These are phyloP conservation scores for Xylaria curta DNA, from an alignment of 495 filamentous ascomycete species.

Conservation along the genomic window DNA sequence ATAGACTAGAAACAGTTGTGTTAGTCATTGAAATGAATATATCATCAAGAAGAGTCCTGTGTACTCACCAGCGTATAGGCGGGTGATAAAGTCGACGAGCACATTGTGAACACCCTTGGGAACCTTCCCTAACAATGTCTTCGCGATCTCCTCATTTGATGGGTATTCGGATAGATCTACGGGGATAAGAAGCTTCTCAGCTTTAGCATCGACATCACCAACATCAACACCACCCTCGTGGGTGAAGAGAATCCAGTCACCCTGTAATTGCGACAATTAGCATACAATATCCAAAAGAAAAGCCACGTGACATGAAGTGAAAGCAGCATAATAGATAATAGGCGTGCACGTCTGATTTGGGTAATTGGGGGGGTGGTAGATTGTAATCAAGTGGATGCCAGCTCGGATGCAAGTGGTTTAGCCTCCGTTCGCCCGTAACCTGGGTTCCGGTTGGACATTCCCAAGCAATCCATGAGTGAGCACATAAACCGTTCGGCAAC, in stretches of 20 bases:
- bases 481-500: slow-evolving; percentile 16
- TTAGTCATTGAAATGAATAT: not conserved
- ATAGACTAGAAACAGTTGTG: slow-evolving; percentile 65
- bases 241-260: slow-evolving; percentile 99
- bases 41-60: not conserved
- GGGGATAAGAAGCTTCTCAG: slow-evolving; percentile 96
- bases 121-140: slow-evolving; percentile 85
- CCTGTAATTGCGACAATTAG: slow-evolving; percentile 63
- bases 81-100: slow-evolving; percentile 95
- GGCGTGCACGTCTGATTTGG: slow-evolving; percentile 29
- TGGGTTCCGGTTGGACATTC: slow-evolving; percentile 35
- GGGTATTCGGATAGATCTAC: slow-evolving; percentile 95
- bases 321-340: slow-evolving; percentile 18
- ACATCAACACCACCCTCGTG: slow-evolving; percentile 99
- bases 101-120: slow-evolving; percentile 96
- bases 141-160: slow-evolving; percentile 92
- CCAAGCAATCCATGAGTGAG: slow-evolving; percentile 3
- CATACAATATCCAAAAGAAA: slow-evolving; percentile 23
- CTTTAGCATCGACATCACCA: slow-evolving; percentile 98
- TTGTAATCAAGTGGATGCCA: slow-evolving; percentile 38
- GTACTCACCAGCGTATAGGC: slow-evolving; percentile 43
- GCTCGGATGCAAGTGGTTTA: slow-evolving; percentile 50
- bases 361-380: slow-evolving; percentile 27
- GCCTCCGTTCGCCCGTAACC: slow-evolving; percentile 63
- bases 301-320: slow-evolving; percentile 28